Percentiles rank a stretch among this genome's conserved stretches.
Conservation (phyloP, 2,329 filamentous ascomycete species). For the Claviceps paspali region DNA sequence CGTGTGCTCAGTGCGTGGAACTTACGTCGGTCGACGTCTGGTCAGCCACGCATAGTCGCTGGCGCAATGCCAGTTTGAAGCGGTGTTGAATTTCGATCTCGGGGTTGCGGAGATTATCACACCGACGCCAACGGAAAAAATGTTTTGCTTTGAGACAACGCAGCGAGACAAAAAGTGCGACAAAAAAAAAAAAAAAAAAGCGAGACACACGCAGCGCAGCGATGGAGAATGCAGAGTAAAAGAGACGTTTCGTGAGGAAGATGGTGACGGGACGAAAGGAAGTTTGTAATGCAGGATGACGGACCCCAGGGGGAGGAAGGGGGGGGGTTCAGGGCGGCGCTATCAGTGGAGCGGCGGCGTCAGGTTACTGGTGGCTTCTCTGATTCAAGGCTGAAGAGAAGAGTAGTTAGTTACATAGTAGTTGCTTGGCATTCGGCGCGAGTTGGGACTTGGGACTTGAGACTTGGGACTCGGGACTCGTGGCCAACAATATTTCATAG, state of each 20-base stretch:
- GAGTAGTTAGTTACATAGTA: background rate
- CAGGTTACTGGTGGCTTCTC: background rate
- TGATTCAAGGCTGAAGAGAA: background rate
- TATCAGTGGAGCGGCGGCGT: background rate
- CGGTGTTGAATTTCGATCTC: background rate
- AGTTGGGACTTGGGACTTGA: background rate
- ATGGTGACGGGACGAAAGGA: background rate
- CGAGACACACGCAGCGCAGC: background rate
- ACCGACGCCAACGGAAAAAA: background rate
- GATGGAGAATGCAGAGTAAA: background rate
- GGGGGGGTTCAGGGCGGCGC: background rate
- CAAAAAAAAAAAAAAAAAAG: background rate
- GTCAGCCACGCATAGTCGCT: conserved; percentile 4
- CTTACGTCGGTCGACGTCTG: background rate
- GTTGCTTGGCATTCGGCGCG: background rate
- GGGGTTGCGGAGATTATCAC: background rate
- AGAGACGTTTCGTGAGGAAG: too few relatives aligned
- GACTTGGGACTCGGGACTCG: too few relatives aligned
- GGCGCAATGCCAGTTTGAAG: background rate
- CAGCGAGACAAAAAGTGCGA: too few relatives aligned
- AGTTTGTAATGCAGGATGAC: too few relatives aligned
- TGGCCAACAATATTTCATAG: too few relatives aligned
- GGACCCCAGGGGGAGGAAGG: too few relatives aligned
- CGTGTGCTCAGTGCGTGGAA: background rate
- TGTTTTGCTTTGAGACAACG: too few relatives aligned